Base-by-base conservation (phyloP, 2,329 filamentous ascomycete genomes). In the Trichophyton schoenleinii region DNA sequence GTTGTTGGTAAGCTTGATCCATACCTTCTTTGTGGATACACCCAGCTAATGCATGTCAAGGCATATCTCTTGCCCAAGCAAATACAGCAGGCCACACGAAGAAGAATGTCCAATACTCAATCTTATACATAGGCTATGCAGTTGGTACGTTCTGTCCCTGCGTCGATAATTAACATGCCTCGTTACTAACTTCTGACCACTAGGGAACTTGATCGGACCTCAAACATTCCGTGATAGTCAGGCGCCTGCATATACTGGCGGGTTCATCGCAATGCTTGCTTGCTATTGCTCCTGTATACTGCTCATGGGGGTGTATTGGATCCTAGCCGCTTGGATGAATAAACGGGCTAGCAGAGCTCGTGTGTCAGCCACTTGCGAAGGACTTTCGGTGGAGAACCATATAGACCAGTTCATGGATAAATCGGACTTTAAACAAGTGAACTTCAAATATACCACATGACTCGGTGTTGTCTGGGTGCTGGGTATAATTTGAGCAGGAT, bases 181-280 rank as follows among this genome's bases (percentile, higher is more conserved):
- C 9, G n/a, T 22, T 52, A 52, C 46, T 52, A 28, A 52, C 13
- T 3, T 4, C 8, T 13, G 5, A 52, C 46, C 20, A 13, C 9
- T 42, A 66, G 67, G 73, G 3, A 77, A 77, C 62, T 64, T 77
- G 1, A 75, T 77, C 58, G 75, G 75, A 0, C 75, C 75, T 0
- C 74, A 76, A 64, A 75, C 73, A 0, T 77, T 77, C 63, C 68
- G 71, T 15, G 68, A 68, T 11, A 68, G 70, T 28, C 72, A 77
- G 60, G 74, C 74, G 1, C 75, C 75, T 0, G 70, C 66, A 48
- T 75, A 76, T 58, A 73, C 69, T 1, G 69, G 70, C 6, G 71
- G 73, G 1, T 72, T 75, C 25, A 64, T 73, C 28, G 68, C 72
- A 2, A 75, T 75, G 72, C 61, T 75, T 20, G 65, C 66, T 1